These are phyloP conservation scores for Chaetomium sp. DNA, from an alignment of 2,329 filamentous ascomycete species.

Conservation along the genomic window DNA sequence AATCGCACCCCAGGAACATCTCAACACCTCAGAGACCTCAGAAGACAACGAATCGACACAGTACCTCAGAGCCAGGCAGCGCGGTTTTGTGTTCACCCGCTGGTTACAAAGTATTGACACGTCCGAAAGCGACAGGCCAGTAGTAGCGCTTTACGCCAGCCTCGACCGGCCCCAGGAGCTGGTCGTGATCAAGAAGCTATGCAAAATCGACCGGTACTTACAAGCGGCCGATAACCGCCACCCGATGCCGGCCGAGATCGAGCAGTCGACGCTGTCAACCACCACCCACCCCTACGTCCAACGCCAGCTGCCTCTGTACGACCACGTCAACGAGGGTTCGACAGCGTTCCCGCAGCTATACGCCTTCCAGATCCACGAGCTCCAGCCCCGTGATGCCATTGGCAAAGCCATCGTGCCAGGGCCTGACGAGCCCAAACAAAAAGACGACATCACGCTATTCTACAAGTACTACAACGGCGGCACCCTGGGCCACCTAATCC, in stretches of 20 bases:
- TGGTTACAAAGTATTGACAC: background rate
- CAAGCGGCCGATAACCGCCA: background rate
- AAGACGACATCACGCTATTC: slow-evolving; percentile 7
- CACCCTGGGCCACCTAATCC: background rate
- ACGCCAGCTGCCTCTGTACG: slow-evolving; percentile 1
- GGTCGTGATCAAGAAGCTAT: slow-evolving; percentile 13
- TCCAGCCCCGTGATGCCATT: too few relatives aligned
- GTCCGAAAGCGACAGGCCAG: background rate
- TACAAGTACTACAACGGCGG: slow-evolving; percentile 18
- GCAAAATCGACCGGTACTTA: background rate
- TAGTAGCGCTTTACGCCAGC: slow-evolving; percentile 8
- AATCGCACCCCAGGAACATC: background rate
- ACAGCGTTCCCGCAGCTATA: slow-evolving; percentile 6
- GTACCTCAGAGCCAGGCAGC: background rate
- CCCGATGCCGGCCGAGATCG: slow-evolving; percentile 6
- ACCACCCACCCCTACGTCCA: background rate
- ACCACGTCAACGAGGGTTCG: background rate
- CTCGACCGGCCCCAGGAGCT: slow-evolving; percentile 11
- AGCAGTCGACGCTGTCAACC: slow-evolving; percentile 1
- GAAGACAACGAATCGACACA: background rate
- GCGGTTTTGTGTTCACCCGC: slow-evolving; percentile 6
- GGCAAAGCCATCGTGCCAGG: background rate
- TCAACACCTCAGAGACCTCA: background rate
- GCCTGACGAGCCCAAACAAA: background rate
- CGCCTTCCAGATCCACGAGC: slow-evolving; percentile 6